Evolutionary conservation across 148 eudicot species (phyloP), one percentile per base, ranked within the genome.

Genomic region (Camellia lanceoleosa): DNA sequence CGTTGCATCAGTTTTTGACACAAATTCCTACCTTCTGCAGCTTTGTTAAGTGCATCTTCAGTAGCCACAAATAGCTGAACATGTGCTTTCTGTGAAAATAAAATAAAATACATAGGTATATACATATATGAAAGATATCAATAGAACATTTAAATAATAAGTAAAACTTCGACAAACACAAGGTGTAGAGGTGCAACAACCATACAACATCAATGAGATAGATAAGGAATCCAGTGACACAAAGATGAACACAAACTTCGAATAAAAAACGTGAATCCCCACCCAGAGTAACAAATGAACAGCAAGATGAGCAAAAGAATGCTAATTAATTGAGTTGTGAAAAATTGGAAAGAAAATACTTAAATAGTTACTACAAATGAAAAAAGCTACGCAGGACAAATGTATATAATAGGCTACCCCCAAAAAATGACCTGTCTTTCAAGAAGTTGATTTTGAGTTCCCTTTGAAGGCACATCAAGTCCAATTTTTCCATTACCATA

Each of bases 61-160:
- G 99, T 96, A 58, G 99, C 99, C 87, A 96, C 84, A 93, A 96
- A 96, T 87, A 93, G 99, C 74, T 96, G 97, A 68, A 96, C 99
- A 84, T 96, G 99, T 74, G 98, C 99, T 88, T 96, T 96, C 99
- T 96, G 90, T 38, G 56, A 75, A 75, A 54, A 78, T 79, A 42
- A 72, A 49, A 69, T 30, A 1, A 30, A 30, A 30, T 30, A 30
- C 38, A 30, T 30, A 30, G 38, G 38, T 30, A 30, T 30, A 30
- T 30, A 30, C 38, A 30, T 30, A 30, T 3, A 18, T 49, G n/a
- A 15, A 43, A 44, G 67, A 43, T n/a, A 11, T 55, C n/a, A 68
- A 68, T 3, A 42, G 7, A 77, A 51, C 19, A 1, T 43, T 14
- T 18, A 70, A 10, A 46, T 15, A 64, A 77, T 5, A 49, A 4